Conservation (phyloP, 208 protist genomes). For the Trypanosoma conorhini region DNA sequence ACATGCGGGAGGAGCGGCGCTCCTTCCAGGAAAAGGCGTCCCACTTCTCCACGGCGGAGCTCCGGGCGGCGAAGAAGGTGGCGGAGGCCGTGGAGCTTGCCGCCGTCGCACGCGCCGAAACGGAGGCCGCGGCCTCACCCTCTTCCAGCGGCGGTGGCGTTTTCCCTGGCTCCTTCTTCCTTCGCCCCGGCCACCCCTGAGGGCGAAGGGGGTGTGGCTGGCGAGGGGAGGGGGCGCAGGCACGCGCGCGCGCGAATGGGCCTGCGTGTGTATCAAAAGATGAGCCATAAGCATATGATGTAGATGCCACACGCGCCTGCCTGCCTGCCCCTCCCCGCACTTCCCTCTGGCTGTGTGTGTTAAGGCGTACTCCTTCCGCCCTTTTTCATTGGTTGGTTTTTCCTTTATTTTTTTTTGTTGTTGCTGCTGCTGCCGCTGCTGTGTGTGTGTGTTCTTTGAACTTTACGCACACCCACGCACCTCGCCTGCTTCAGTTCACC, state of each 20-base stretch:
- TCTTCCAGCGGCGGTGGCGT: neutral
- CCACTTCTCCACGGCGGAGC: neutral
- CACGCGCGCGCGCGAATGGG: no score
- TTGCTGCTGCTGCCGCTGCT: no score
- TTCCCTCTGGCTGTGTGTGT: neutral
- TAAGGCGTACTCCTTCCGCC: no score
- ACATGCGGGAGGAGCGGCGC: neutral
- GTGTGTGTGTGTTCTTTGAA: no score
- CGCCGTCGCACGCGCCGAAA: neutral
- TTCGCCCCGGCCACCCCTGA: neutral
- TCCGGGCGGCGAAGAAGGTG: neutral
- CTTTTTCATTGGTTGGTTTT: no score
- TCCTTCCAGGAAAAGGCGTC: neutral
- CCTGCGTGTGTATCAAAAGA: no score
- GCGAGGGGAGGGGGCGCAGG: neutral
- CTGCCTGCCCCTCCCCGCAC: conserved; percentile 2
- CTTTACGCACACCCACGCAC: neutral
- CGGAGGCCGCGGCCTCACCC: neutral
- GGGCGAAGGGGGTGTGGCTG: neutral
- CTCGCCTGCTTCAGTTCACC: conserved; percentile 3
- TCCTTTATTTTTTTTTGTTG: no score
- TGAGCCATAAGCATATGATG: no score
- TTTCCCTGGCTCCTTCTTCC: neutral
- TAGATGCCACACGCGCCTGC: neutral
- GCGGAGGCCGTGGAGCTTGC: neutral